Conservation (phyloP, 164 flowering plant genomes). For the Platanus orientalis region DNA sequence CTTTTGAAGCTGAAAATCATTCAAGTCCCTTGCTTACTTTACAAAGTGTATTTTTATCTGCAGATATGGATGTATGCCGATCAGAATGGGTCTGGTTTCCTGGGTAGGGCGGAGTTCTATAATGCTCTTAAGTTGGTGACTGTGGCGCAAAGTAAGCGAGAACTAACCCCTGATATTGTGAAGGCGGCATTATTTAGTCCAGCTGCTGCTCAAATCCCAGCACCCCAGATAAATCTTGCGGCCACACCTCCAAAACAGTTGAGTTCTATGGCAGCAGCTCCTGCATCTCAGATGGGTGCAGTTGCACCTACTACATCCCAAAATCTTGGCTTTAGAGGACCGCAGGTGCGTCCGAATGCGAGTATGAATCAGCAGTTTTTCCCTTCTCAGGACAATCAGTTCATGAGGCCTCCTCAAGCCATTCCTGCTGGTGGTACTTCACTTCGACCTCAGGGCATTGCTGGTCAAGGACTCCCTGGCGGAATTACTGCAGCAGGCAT, state of each 20-base stretch:
- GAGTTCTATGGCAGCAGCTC: conserved; percentile 28
- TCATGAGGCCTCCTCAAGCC: conserved; percentile 48
- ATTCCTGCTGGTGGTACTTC: conserved; percentile 36
- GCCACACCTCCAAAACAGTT: conserved; percentile 41
- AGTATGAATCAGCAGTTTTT: conserved; percentile 37
- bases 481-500: conserved; percentile 29
- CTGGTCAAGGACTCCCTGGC: conserved; percentile 32
- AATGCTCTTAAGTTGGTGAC: conserved; percentile 94
- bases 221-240: conserved; percentile 82
- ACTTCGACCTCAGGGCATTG: conserved; percentile 34
- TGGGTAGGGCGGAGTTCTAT: conserved; percentile 76
- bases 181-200: conserved; percentile 86
- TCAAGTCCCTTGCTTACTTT: not conserved
- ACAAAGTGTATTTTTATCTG: not conserved
- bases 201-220: conserved; percentile 89
- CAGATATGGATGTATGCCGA: conserved; percentile 94
- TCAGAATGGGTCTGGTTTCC: conserved; percentile 70
- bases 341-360: conserved; percentile 31
- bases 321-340: conserved; percentile 53
- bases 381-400: conserved; percentile 47
- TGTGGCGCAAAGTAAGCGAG: conserved; percentile 92
- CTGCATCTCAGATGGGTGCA: conserved; percentile 38
- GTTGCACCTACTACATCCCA: conserved; percentile 40
- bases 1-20: not conserved
- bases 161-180: conserved; percentile 85